phyloP scores from a whole-genome alignment of 2,329 filamentous ascomycete genomes.

The Fusarium anthophilum region DNA sequence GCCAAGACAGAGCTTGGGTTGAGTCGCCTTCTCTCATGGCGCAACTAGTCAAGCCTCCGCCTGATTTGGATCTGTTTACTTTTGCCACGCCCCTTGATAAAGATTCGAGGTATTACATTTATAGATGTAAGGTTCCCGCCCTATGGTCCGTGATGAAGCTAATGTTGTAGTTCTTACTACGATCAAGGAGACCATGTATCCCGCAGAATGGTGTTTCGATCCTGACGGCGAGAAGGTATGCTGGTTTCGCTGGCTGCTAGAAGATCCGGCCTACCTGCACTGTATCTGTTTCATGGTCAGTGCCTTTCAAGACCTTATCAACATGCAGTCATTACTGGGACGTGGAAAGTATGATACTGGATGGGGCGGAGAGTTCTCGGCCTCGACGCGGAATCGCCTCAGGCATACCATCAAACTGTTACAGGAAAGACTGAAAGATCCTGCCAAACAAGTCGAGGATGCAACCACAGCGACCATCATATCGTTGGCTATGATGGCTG shows the following conservation, averaged over 20 bases:
- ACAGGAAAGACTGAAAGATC: constrained; percentile 28
- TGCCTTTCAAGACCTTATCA: constrained; percentile 30
- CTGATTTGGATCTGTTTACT: constrained; percentile 32
- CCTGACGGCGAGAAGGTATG: constrained; percentile 31
- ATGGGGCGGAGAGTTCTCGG: constrained; percentile 15
- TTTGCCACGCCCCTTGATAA: constrained; percentile 32
- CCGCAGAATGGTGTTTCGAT: constrained; percentile 43
- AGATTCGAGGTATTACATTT: constrained; percentile 22
- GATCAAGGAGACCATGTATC: constrained; percentile 43
- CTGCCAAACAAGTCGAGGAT: constrained; percentile 26
- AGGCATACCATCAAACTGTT: constrained; percentile 29
- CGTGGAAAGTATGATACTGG: neutral
- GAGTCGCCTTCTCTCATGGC: constrained; percentile 23
- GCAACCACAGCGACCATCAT: constrained; percentile 32
- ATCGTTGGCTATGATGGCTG: constrained; percentile 37
- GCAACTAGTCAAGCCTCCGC: constrained; percentile 13
- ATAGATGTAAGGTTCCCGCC: constrained; percentile 11
- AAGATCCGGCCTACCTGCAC: constrained; percentile 41
- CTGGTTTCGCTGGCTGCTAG: constrained; percentile 45
- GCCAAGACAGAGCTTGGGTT: constrained; percentile 23
- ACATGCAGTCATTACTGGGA: neutral
- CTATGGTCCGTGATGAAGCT: neutral
- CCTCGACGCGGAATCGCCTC: constrained; percentile 17
- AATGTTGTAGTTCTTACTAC: constrained; percentile 36
- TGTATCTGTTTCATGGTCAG: constrained; percentile 40